Evolutionary conservation across 331 rosid genomes (phyloP), one percentile per base, ranked within the genome.

Genomic region (Malus hybrid): DNA sequence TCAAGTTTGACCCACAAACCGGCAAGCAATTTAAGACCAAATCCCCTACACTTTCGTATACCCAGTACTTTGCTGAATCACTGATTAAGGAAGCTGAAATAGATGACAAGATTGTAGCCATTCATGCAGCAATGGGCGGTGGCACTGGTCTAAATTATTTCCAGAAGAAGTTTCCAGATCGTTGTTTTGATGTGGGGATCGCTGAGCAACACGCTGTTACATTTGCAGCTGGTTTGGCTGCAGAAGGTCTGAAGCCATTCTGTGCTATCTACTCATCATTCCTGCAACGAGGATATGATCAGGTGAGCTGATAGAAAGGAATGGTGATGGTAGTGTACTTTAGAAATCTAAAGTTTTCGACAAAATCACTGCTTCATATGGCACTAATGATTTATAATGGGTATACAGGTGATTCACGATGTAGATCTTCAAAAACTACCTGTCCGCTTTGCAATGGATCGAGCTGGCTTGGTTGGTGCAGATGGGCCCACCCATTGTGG

Each of bases 401-500:
- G 28, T 58, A 68, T 73, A 75, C 67, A 91, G 96, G 96, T 91
- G 81, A 79, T 90, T 39, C 98, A 93, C 53, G 98, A 93, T 39
- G 98, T 93, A 64, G 97, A 91, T 80, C 97, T 91, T 76, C 98
- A 93, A 76, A 93, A 87, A 48, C 78, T 93, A 79, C 98, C 98
- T 0, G 97, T 93, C 15, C 91, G 94, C 50, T 93, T 93, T 18
- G 98, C 96, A 48, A 16, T 93, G 89, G 97, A 91, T 76, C 79
- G 97, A 61, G 98, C 93, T 63, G 98, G 97, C 61, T 81, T 93
- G 79, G 98, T 93, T n/a, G 98, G 98, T 39, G 96, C 93, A 6
- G 97, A 93, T 81, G 98, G 98, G 70, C 97, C 97, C 42, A 91
- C 97, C 16, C 98, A 93, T 71, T 93, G 97, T 13, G 98, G 98